These are phyloP conservation scores for Trifolium fragiferum DNA, from an alignment of 306 rosid species.

Conservation along the genomic window DNA sequence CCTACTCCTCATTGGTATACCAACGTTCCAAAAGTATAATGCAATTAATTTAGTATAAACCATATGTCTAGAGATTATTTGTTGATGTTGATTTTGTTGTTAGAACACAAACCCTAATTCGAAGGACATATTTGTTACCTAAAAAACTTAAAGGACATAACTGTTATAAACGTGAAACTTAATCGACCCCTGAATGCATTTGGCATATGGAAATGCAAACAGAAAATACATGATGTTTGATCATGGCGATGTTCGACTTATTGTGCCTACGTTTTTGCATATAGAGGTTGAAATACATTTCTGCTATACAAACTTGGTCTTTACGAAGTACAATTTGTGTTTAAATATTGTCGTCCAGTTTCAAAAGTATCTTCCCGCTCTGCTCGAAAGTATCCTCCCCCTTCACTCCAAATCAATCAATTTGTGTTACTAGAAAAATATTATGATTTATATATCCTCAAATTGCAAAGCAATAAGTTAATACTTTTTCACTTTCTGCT, in stretches of 20 bases:
- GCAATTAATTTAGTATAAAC: background rate
- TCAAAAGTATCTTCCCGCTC: background rate
- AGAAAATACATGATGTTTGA: too few species aligned
- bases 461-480: background rate
- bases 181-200: too few species aligned
- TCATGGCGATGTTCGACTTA: background rate
- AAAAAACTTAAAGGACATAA: too few species aligned
- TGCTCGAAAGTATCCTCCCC: background rate
- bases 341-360: background rate
- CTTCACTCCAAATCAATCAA: conserved; percentile 8
- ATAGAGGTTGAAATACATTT: background rate
- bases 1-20: conserved; percentile 34
- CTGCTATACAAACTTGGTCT: background rate
- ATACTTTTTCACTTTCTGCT: conserved; percentile 3
- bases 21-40: conserved; percentile 10
- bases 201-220: too few species aligned
- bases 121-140: too few species aligned
- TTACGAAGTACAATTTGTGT: background rate
- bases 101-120: background rate
- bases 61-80: background rate
- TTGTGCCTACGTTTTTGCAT: background rate
- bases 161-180: too few species aligned
- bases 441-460: background rate
- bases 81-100: background rate
- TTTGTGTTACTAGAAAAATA: background rate